Evolutionary conservation across 305 asterid genomes (phyloP), one percentile per base, ranked within the genome.

Genomic region (Rubia peregrina): DNA sequence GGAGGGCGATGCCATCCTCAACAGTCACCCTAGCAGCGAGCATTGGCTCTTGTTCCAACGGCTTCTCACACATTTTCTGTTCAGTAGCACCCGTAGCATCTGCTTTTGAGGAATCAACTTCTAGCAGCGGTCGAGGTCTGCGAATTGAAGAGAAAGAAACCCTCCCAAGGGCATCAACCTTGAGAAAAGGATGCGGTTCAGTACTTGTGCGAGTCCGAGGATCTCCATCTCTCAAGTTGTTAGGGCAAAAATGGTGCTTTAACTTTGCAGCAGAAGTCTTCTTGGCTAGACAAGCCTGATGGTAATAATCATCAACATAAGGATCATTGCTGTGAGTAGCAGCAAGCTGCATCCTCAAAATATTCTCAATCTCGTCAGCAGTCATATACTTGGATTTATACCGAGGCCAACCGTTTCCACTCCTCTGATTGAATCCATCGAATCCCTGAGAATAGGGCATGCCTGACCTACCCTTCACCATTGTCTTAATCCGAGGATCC

Each of bases 161-260:
- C 81, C 98, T 85, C 59, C 98, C 97, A 46, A 92, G 96, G 75
- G 98, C 98, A 82, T 92, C 98, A 71, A 92, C 93, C 83, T 90
- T 88, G 78, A 92, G 98, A 84, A 92, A 92, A 69, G 94, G 85
- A 80, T 92, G 98, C 33, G 91, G 95, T 75, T 92, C 97, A 42
- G 79, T 80, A 81, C 74, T 87, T 64, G 96, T 78, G 71, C 89
- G 92, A 75, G 86, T 66, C 77, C 85, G 84, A 63, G 89, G 74
- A 75, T 89, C 76, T 75, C 89, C 81, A 80, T 89, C 96, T 71
- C 85, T 76, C 82, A 90, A 68, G 75, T 78, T 81, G 79, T 76
- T 80, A 5, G 98, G 98, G 77, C 96, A 89, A 85, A 92, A 92
- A 77, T 90, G 96, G 81, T 86, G 98, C 79, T 67, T 92, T 84